Percentiles rank a stretch among this genome's conserved stretches.
Evolutionary conservation across 2,329 filamentous ascomycete genomes (phyloP).

Genomic region (Xylaria sp.): DNA sequence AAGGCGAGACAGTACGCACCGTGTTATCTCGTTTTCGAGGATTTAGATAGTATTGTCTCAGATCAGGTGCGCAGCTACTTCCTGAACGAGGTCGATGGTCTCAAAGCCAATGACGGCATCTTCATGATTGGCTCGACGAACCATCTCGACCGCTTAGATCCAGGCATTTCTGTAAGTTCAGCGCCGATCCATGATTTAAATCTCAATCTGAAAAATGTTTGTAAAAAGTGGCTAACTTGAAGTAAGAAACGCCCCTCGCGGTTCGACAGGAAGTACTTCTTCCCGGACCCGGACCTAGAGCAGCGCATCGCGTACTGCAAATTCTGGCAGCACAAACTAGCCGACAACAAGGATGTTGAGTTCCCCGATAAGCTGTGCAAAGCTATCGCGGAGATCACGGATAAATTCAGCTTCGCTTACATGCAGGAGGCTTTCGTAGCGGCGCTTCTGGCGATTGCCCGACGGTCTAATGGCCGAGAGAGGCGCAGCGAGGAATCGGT

Average conservation of each 20-base stretch:
- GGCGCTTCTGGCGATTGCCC: conserved; percentile 68
- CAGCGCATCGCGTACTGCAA: conserved; percentile 69
- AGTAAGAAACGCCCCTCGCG: conserved; percentile 69
- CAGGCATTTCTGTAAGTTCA: conserved; percentile 65
- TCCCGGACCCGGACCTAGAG: conserved; percentile 65
- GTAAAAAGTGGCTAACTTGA: not conserved
- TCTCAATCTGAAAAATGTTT: not conserved
- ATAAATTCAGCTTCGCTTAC: conserved; percentile 76
- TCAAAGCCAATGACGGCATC: conserved; percentile 76
- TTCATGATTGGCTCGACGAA: conserved; percentile 76
- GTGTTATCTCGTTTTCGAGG: conserved; percentile 77
- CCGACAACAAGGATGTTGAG: conserved; percentile 66
- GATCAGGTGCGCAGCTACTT: conserved; percentile 73
- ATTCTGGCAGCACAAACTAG: conserved; percentile 70
- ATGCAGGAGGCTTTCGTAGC: conserved; percentile 77
- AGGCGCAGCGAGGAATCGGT: conserved; percentile 45
- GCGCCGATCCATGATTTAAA: not conserved
- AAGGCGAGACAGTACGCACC: conserved; percentile 72
- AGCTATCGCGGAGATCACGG: conserved; percentile 70
- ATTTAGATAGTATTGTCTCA: conserved; percentile 74
- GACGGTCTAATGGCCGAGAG: conserved; percentile 34
- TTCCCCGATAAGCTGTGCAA: conserved; percentile 69
- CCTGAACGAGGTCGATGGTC: conserved; percentile 77
- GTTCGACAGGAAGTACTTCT: conserved; percentile 75
- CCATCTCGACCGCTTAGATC: conserved; percentile 73